A percentile compares a stretch with the other conserved stretches of the same genome.
Conservation (phyloP, 2,329 filamentous ascomycete genomes). For the Cordyceps cateniannulata region DNA sequence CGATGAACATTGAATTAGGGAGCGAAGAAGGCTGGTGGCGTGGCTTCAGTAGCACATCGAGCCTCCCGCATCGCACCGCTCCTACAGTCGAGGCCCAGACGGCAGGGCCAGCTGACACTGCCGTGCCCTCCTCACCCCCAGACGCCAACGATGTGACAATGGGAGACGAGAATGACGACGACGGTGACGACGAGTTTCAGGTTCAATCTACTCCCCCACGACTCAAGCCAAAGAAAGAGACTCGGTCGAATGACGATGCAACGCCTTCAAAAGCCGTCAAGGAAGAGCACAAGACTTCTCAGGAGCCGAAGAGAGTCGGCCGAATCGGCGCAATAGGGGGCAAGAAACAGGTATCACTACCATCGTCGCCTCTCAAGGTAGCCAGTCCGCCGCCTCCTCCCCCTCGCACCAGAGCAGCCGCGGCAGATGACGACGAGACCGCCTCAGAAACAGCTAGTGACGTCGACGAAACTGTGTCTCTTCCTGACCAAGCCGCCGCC, state of each 20-base stretch:
- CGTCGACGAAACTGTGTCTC: constrained; percentile 19
- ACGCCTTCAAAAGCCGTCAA: constrained; percentile 7
- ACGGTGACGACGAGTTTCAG: constrained; percentile 35
- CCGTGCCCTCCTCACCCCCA: constrained; percentile 12
- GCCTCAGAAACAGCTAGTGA: constrained; percentile 36
- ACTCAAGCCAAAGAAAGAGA: constrained; percentile 21
- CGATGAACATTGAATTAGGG: constrained; percentile 25
- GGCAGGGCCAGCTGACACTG: neutral
- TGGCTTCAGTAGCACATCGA: constrained; percentile 29
- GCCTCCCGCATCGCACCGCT: constrained; percentile 14
- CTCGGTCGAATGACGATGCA: neutral
- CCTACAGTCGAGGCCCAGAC: constrained; percentile 3
- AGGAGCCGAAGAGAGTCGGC: constrained; percentile 13
- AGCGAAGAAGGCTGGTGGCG: constrained; percentile 45
- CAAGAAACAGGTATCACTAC: constrained; percentile 23
- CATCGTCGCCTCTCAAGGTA: neutral
- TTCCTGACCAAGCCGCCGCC: constrained; percentile 13
- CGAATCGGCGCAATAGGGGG: constrained; percentile 32
- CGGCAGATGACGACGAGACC: constrained; percentile 26
- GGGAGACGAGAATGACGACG: constrained; percentile 25
- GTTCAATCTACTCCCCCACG: constrained; percentile 42
- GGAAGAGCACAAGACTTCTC: neutral
- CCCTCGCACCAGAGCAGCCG: constrained; percentile 4
- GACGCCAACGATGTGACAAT: constrained; percentile 13
- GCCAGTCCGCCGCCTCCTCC: constrained; percentile 20